Base-by-base conservation (phyloP, 2,329 filamentous ascomycete genomes). In the Thielaviopsis musarum region DNA sequence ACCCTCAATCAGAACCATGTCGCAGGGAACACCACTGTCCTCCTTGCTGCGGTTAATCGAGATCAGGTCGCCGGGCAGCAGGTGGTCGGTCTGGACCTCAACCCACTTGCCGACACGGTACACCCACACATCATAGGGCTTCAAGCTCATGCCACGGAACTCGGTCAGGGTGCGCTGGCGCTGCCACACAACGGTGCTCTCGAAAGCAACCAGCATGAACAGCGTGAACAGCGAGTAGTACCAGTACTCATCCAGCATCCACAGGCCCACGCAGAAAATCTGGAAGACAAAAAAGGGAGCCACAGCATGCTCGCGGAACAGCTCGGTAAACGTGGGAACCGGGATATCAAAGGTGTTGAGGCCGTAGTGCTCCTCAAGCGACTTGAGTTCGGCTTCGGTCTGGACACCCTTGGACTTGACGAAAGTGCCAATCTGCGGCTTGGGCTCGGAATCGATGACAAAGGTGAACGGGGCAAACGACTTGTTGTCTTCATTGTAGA, bases 181-280 rank as follows among this genome's bases (percentile, higher is more conserved):
- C 75, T 98, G 93, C 94, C 93, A 98, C 17, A 98, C 94, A 45
- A 98, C 94, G 2, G 93, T 98, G 71, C 91, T 96, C 75, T 98
- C 93, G 66, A 98, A 98, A 61, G 83, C 85, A 65, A 98, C 89
- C 59, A 98, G 82, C 94, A 98, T 98, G 75, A 97, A 91, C 22
- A 98, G 83, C 0, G 94, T 98, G 73, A 98, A 98, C 21, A 98
- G 81, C 63, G 93, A 97, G 75, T 98, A 98, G 77, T 98, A 98
- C 93, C 94, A 98, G 74, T 97, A 98, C 73, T 98, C 94, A 69
- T 98, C 93, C 69, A 98, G 76, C 84, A 97, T 88, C 93, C 93
- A 98, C 62, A 98, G 76, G 17, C 93, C 94, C 61, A 98, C 93
- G 67, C 94, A 98, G 76, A 98, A 98, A 63, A 98, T 79, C 77